Conservation (phyloP, 306 rosid genomes). For the Malus sieversii region DNA sequence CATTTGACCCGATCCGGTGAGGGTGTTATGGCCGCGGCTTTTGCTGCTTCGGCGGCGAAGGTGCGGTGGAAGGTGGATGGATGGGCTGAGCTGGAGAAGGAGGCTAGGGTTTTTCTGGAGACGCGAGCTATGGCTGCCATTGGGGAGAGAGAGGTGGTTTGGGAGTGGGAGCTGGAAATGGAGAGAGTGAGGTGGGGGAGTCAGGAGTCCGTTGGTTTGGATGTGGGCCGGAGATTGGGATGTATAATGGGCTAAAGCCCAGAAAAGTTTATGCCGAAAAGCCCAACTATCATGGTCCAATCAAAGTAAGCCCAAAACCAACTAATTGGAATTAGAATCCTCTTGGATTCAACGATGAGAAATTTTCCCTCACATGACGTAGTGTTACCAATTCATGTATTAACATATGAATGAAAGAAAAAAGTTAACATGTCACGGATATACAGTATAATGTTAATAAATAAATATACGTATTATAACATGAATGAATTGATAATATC, state of each 20-base stretch:
- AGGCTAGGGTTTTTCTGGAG: constrained; percentile 53
- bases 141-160: background rate
- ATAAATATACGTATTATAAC: no score
- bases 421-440: background rate
- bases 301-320: no score
- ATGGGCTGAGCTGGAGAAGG: constrained; percentile 15
- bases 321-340: background rate
- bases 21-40: constrained; percentile 29
- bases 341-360: background rate
- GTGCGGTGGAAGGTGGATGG: constrained; percentile 31
- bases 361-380: background rate
- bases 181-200: background rate
- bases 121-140: constrained; percentile 77
- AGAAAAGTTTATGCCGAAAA: background rate
- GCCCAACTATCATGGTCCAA: background rate
- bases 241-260: background rate
- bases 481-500: background rate
- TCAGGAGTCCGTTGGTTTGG: background rate
- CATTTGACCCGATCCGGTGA: constrained; percentile 80
- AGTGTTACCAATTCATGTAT: no score
- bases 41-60: constrained; percentile 48
- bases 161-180: constrained; percentile 12
- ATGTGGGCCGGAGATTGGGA: background rate
- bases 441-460: no score
- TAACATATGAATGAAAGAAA: no score